Conservation (phyloP, 2,329 filamentous ascomycete species). For the Aspergillus sp. region DNA sequence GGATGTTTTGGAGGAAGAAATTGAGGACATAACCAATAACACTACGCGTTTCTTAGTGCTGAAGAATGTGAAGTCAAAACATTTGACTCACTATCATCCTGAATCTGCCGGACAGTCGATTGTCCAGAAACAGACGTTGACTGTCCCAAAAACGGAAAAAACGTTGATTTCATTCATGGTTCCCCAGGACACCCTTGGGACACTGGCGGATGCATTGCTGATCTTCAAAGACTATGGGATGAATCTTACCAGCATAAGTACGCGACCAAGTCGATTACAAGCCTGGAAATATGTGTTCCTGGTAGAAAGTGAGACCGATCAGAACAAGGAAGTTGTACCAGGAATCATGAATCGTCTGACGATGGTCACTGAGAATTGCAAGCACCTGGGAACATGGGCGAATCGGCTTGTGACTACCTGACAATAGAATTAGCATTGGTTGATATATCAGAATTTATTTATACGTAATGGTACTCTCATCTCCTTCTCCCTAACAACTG, state of each 20-base stretch:
- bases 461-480: too few species aligned
- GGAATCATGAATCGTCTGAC: slow-evolving; percentile 34
- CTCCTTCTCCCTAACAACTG: too few species aligned
- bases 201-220: slow-evolving; percentile 74
- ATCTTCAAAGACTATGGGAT: slow-evolving; percentile 73
- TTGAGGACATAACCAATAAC: slow-evolving; percentile 49
- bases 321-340: slow-evolving; percentile 30
- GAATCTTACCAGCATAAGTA: slow-evolving; percentile 89
- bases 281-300: slow-evolving; percentile 95
- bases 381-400: slow-evolving; percentile 43
- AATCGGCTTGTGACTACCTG: slow-evolving; percentile 28
- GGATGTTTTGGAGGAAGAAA: slow-evolving; percentile 60
- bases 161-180: slow-evolving; percentile 82
- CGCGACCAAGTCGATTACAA: slow-evolving; percentile 69
- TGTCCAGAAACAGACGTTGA: not conserved
- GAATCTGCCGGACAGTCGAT: slow-evolving; percentile 17
- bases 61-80: slow-evolving; percentile 33
- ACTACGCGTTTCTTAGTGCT: slow-evolving; percentile 50
- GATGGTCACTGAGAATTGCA: slow-evolving; percentile 39
- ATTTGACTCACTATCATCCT: slow-evolving; percentile 19
- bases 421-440: not conserved
- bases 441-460: not conserved
- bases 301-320: slow-evolving; percentile 69
- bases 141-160: slow-evolving; percentile 40
- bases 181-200: slow-evolving; percentile 73